Evolutionary conservation across 805 yeast genomes (phyloP).

Genomic region (Spathaspora arborariae): DNA sequence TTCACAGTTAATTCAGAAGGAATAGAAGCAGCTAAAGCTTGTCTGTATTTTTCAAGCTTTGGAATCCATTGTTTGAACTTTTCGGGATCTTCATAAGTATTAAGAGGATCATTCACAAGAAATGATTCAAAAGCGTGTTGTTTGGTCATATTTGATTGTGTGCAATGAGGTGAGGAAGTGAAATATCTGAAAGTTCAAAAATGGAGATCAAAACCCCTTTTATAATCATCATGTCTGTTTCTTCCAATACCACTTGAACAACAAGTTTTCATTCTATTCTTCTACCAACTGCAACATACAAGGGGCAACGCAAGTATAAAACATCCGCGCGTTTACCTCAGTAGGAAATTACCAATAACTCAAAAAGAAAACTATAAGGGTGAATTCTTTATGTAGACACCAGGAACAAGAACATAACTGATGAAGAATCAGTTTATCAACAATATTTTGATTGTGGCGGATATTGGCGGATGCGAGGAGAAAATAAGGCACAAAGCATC

Average conservation of each 20-base stretch:
- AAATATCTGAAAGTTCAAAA: neutral
- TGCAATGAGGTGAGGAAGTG: neutral
- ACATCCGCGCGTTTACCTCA: neutral
- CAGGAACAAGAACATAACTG: neutral
- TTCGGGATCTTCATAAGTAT: conserved; percentile 37
- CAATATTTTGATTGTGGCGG: neutral
- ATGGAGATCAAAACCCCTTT: neutral
- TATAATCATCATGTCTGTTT: no score
- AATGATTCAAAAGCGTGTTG: conserved; percentile 17
- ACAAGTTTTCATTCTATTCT: no score
- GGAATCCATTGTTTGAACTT: conserved; percentile 44
- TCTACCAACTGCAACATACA: no score
- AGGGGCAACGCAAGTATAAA: no score
- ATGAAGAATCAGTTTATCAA: neutral
- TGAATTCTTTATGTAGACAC: neutral
- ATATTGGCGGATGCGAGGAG: no score
- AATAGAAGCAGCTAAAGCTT: conserved; percentile 25
- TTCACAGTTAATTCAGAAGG: conserved; percentile 26
- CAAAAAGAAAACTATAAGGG: neutral
- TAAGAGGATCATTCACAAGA: conserved; percentile 28
- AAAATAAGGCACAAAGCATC: no score
- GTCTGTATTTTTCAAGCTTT: conserved; percentile 38
- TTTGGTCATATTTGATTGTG: neutral
- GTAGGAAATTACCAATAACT: neutral
- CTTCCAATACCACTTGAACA: no score